Base-by-base conservation (phyloP, 2,329 filamentous ascomycete species). In the Helotiales sp. region DNA sequence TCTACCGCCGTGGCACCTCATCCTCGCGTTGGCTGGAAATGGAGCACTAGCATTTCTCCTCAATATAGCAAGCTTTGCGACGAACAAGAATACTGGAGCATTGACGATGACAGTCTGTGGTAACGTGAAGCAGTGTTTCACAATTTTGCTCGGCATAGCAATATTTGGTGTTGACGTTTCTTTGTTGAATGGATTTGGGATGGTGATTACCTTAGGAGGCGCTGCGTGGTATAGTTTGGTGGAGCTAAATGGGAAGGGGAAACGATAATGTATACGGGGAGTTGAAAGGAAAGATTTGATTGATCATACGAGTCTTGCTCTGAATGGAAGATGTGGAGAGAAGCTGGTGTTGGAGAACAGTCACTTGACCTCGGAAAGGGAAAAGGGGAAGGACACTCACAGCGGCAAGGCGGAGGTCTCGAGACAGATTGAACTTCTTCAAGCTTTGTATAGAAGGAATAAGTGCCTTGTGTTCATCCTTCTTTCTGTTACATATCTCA, bases 21-120 rank as follows among this genome's bases (percentile, higher is more conserved):
- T 72, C 27, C 69, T 73, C 30, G 55, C 65, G 58, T 66, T 68
- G 17, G 66, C 71, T 2, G 70, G 70, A 42, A 71, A 75, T 66
- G 81, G 81, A 52, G 70, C 77, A 52, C 74, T 84, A 13, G 82
- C 82, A 10, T 81, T 84, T 54, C 72, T 79, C 6, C 77, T 84
- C 57, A 85, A 84, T 65, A 76, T 83, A 40, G 77, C 80, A 31
- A 82, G 79, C 3, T 84, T 85, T 70, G 78, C 79, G 58, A 81
- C 82, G 53, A 84, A 84, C 71, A 82, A 82, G 71, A 72, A 80
- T 34, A 78, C 81, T 5, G 81, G 82, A 52, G 81, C 81, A 17
- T 69, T 85, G 55, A 84, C 81, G 34, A 84, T 85, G 78, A 82
- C 81, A 6, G 80, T 85, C 5, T 82, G 81, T 59, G 81, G 79